Conservation (phyloP, 1,284 basidiomycete genomes). For the Exobasidium cylindrosporum region DNA sequence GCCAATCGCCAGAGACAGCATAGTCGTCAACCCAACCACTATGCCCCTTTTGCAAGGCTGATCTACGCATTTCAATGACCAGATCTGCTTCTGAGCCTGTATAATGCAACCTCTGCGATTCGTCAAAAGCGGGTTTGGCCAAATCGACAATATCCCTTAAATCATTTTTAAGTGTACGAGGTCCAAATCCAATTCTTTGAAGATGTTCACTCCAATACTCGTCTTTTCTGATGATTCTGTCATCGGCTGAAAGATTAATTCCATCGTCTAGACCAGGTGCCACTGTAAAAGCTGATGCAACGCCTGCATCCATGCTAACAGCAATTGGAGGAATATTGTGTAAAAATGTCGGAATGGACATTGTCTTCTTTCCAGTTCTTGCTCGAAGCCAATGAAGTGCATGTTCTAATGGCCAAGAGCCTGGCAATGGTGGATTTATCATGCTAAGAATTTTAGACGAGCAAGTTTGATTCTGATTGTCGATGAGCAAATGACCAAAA, state of each 20-base stretch:
- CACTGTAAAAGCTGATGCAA: background rate
- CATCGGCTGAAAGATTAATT: background rate
- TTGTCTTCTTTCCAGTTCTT: background rate
- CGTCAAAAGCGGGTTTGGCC: background rate
- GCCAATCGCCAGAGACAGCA: background rate
- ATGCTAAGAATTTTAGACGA: background rate
- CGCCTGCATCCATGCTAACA: background rate
- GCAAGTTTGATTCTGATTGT: background rate
- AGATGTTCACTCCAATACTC: background rate
- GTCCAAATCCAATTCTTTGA: background rate
- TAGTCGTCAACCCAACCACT: background rate
- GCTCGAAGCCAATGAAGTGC: background rate
- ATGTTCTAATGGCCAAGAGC: constrained; percentile 2
- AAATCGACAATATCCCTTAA: background rate
- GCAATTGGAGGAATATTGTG: background rate
- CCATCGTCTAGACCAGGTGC: background rate
- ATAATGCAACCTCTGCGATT: background rate
- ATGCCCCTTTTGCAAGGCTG: background rate
- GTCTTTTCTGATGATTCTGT: background rate
- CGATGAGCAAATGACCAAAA: background rate
- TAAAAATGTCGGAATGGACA: background rate
- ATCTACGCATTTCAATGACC: background rate
- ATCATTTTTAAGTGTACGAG: background rate
- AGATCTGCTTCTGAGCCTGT: background rate
- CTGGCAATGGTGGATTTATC: background rate